Evolutionary conservation across 129 eudicot species (phyloP), one percentile per base, ranked within the genome.

Genomic region (Mikania micrantha): DNA sequence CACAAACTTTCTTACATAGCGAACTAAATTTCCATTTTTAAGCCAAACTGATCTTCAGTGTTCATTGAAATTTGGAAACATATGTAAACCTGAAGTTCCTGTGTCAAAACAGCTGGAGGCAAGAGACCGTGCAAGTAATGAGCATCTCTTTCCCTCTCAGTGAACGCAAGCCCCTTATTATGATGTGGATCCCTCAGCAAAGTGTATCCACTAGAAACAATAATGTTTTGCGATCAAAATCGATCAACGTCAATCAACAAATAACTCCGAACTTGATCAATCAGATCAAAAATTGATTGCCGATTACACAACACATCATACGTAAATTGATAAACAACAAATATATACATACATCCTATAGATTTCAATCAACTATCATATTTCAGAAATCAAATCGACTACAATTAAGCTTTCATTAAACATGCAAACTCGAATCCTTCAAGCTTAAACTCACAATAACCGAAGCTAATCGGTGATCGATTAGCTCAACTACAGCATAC

Each of bases 141-240:
- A 63, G 95, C 66, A 71, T 92, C 98, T 71, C 98, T 82, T 75
- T 92, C 98, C 62, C 69, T 82, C 79, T 85, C 95, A 1, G 91
- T 85, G 60, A 92, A 88, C 1, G 91, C 96, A 64, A 91, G 92
- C 34, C 97, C 97, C 73, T 91, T 91, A 84, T 91, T 91, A 76
- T 83, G 89, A 70, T 56, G 96, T 10, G 98, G 98, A 67, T 92
- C 90, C 72, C 98, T 92, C 89, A 92, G 57, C 83, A 92, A 76
- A 64, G 71, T 74, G 79, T 88, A 88, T 40, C 98, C 98, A 81
- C 98, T 92, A 64, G 13, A 67, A 67, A 59, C 45, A 27, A 34
- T 34, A 16, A 63, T 11, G 10, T 16, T 21, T 66, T 58, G 39
- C 66, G n/a, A n/a, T n/a, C n/a, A n/a, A n/a, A n/a, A n/a, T n/a